Evolutionary conservation across 2,329 filamentous ascomycete genomes (phyloP).

Genomic region (Sarocladium strictum): DNA sequence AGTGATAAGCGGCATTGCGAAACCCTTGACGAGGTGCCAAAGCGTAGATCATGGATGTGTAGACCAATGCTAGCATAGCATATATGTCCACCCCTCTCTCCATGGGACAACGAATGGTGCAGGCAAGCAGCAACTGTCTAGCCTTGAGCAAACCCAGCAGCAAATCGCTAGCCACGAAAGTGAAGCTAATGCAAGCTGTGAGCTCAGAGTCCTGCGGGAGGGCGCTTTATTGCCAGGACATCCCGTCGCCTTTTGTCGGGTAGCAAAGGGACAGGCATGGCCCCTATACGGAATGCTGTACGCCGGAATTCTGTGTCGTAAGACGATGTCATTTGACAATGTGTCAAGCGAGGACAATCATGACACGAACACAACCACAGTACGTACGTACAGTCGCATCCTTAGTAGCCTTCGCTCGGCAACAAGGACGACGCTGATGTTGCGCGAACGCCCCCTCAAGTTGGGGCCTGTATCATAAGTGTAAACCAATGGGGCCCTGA

Average conservation of each 20-base stretch:
- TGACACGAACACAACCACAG: not conserved
- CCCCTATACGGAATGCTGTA: slow-evolving; percentile 5
- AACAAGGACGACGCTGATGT: not conserved
- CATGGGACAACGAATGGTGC: not conserved
- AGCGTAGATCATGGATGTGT: no score
- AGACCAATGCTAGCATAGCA: no score
- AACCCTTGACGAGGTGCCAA: no score
- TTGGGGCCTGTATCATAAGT: no score
- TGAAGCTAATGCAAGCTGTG: slow-evolving; percentile 5
- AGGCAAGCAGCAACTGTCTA: not conserved
- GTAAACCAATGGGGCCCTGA: no score
- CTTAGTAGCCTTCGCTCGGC: not conserved
- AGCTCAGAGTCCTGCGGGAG: not conserved
- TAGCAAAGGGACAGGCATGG: not conserved
- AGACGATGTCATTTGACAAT: not conserved
- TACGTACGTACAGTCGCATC: not conserved
- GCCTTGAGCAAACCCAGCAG: not conserved
- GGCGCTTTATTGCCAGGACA: not conserved
- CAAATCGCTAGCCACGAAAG: not conserved
- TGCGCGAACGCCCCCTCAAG: no score
- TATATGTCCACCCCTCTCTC: not conserved
- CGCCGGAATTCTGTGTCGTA: not conserved
- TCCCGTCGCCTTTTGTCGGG: not conserved
- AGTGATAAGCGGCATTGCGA: no score
- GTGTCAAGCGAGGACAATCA: not conserved